Conservation (phyloP, 805 yeast species). For the Myxozyma udenii region DNA sequence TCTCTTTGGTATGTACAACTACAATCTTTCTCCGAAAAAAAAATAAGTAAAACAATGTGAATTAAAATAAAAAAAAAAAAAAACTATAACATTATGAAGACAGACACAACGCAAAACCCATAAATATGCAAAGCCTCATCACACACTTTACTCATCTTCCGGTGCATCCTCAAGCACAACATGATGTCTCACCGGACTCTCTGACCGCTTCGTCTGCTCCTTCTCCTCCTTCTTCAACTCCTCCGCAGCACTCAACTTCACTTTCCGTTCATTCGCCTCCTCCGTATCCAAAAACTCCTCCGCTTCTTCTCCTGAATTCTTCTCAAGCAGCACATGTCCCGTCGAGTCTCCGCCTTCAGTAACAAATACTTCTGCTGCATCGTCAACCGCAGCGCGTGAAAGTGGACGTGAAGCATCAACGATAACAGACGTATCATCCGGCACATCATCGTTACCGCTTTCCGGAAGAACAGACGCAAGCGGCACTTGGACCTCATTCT, state of each 20-base stretch:
- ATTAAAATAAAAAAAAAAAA: too few species aligned
- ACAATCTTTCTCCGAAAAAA: too few species aligned
- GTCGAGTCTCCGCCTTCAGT: constrained; percentile 18
- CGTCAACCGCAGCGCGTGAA: constrained; percentile 3
- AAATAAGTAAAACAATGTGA: too few species aligned
- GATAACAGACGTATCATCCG: constrained; percentile 18
- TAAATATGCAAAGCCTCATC: not conserved
- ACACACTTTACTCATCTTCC: constrained; percentile 12
- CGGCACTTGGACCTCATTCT: constrained; percentile 5
- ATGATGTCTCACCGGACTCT: constrained; percentile 27
- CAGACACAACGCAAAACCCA: not conserved
- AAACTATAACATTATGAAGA: too few species aligned
- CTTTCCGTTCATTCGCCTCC: constrained; percentile 15
- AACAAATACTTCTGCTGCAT: constrained; percentile 17
- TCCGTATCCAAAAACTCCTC: constrained; percentile 25
- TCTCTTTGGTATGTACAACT: too few species aligned
- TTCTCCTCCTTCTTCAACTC: constrained; percentile 4
- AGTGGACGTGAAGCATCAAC: constrained; percentile 17
- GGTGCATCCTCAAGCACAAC: constrained; percentile 26
- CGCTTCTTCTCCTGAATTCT: constrained; percentile 17
- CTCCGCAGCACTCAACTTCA: not conserved
- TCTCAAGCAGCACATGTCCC: constrained; percentile 20
- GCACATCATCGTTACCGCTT: not conserved
- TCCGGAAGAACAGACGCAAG: not conserved
- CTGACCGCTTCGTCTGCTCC: constrained; percentile 3